phyloP scores from a whole-genome alignment of 2,329 filamentous ascomycete genomes.

The Alternaria arborescens region DNA sequence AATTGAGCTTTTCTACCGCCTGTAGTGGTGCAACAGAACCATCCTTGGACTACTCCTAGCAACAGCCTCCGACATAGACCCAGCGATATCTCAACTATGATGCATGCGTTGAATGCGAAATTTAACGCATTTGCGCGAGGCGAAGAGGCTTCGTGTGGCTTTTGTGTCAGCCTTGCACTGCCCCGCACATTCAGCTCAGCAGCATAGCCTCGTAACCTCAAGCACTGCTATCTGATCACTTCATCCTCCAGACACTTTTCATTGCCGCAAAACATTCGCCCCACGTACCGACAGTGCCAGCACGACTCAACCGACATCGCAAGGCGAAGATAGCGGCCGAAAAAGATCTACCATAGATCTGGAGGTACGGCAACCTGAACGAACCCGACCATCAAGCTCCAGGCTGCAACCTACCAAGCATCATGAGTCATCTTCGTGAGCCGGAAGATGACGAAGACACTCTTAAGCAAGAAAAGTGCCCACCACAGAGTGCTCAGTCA shows the following conservation, averaged over 20 bases:
- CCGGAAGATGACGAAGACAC: neutral
- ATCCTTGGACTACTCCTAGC: neutral
- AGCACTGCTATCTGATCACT: neutral
- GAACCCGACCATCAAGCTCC: neutral
- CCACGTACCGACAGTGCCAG: neutral
- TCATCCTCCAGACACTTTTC: fast-evolving
- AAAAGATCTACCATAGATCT: neutral
- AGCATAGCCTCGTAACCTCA: neutral
- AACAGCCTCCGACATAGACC: neutral
- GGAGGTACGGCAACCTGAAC: neutral
- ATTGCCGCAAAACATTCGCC: neutral
- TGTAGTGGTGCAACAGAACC: neutral
- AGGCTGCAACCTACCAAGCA: neutral
- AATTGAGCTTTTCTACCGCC: neutral
- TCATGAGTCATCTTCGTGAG: neutral
- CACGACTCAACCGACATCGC: neutral
- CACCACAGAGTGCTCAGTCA: neutral
- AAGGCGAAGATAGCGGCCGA: neutral
- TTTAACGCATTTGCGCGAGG: neutral
- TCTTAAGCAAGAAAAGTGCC: too few relatives aligned
- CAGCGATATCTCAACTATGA: fast-evolving
- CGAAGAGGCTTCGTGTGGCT: neutral
- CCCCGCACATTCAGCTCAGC: neutral
- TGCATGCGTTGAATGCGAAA: neutral
- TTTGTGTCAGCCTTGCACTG: neutral